These are phyloP conservation scores for Delitschia confertaspora DNA, from an alignment of 495 filamentous ascomycete genomes.

Conservation along the genomic window DNA sequence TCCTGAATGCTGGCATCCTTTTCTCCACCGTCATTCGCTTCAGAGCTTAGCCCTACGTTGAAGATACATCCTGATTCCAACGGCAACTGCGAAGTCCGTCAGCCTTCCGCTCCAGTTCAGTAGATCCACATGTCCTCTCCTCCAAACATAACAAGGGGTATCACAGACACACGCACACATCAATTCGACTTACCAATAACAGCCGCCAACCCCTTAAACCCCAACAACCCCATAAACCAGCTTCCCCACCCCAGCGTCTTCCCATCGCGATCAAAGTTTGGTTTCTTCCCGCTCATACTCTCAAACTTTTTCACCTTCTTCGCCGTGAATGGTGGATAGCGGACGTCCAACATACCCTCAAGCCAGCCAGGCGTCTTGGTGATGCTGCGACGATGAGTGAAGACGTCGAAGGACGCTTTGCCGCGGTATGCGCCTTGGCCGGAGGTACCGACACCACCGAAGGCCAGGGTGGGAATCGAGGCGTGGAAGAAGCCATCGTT, in stretches of 20 bases:
- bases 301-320: conserved; percentile 52
- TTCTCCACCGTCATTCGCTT: no score
- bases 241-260: conserved; percentile 31
- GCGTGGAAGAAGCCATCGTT: conserved; percentile 63
- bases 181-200: conserved; percentile 22
- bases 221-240: conserved; percentile 20
- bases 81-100: no score
- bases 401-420: conserved; percentile 72
- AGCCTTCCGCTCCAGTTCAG: no score
- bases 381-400: conserved; percentile 66
- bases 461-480: conserved; percentile 64
- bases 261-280: conserved; percentile 79
- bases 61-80: no score
- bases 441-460: conserved; percentile 84
- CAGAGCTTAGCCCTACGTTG: no score
- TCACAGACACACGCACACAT: no score
- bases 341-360: conserved; percentile 60
- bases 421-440: conserved; percentile 81
- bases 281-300: conserved; percentile 48
- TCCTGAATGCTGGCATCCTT: no score
- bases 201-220: conserved; percentile 16
- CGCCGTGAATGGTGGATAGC: conserved; percentile 69
- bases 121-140: no score
- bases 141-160: no score
- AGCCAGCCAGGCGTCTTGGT: conserved; percentile 73